Percentiles rank a stretch among this genome's conserved stretches.
phyloP scores from a whole-genome alignment of 768 basidiomycete genomes.

The Dacryopinax spathularia region DNA sequence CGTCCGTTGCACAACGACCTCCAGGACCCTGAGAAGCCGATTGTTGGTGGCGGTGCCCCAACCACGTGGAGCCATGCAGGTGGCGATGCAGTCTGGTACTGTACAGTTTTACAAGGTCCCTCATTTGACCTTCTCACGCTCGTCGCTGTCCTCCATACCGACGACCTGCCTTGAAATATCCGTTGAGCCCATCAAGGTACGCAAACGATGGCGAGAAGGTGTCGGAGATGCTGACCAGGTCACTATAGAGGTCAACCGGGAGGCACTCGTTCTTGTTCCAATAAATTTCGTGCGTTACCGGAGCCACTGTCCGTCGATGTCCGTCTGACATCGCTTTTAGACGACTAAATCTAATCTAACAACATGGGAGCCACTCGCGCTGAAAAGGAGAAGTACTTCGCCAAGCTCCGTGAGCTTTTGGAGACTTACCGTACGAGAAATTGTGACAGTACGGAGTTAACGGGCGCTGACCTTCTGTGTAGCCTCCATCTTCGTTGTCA shows the following conservation, averaged over 20 bases:
- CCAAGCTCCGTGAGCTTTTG: slow-evolving; percentile 85
- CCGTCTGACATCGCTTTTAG: neutral
- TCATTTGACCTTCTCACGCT: slow-evolving; percentile 7
- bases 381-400: slow-evolving; percentile 84
- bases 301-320: slow-evolving; percentile 8
- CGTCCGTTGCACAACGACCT: slow-evolving; percentile 16
- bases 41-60: neutral
- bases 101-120: slow-evolving; percentile 10
- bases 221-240: neutral
- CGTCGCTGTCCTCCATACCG: slow-evolving; percentile 6
- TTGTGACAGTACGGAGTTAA: neutral
- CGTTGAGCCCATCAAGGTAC: slow-evolving; percentile 51
- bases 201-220: neutral
- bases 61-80: neutral
- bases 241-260: slow-evolving; percentile 77
- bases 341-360: slow-evolving; percentile 9
- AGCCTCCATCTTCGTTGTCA: slow-evolving; percentile 98
- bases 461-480: slow-evolving; percentile 7
- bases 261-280: slow-evolving; percentile 40
- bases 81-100: neutral
- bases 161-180: slow-evolving; percentile 80
- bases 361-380: slow-evolving; percentile 86
- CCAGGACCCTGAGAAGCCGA: slow-evolving; percentile 20
- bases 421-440: slow-evolving; percentile 63
- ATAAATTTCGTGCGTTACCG: slow-evolving; percentile 10